These are phyloP conservation scores for Endotrypanum monterogeii DNA, from an alignment of 208 protist genomes.

Conservation along the genomic window DNA sequence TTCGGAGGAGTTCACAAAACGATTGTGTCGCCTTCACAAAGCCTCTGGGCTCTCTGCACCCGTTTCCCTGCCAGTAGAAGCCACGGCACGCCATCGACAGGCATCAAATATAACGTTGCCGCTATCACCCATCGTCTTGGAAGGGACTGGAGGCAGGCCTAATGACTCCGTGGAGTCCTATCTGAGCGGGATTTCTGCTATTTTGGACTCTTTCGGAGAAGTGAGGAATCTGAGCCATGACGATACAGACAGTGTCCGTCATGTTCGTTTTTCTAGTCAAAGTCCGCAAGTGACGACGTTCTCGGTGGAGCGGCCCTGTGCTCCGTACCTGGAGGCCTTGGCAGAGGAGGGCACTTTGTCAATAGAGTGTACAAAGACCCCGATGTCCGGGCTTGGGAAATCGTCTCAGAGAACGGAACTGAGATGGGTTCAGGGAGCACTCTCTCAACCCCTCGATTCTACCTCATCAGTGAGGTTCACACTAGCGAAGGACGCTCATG, in stretches of 20 bases:
- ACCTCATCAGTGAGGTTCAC: neutral
- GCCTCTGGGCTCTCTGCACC: neutral
- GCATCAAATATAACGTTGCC: neutral
- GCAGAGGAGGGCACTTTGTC: neutral
- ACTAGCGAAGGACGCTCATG: neutral
- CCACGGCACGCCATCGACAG: neutral
- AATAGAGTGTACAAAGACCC: neutral
- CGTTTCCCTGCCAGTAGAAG: neutral
- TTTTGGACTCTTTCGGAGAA: neutral
- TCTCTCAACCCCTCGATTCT: neutral
- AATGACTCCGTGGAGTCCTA: neutral
- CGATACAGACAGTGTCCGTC: constrained; percentile 1
- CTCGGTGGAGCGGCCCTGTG: constrained; percentile 38
- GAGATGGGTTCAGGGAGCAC: neutral
- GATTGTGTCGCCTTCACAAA: constrained; percentile 6
- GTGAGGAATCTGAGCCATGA: neutral
- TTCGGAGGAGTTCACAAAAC: constrained; percentile 2
- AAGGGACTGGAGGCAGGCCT: too few relatives aligned
- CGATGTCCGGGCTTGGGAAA: neutral
- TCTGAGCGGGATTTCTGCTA: neutral
- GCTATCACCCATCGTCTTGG: neutral
- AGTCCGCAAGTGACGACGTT: constrained; percentile 53
- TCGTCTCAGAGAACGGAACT: neutral
- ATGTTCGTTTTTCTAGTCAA: constrained; percentile 65
- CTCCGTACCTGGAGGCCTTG: neutral